phyloP scores from a whole-genome alignment of 345 rosid genomes.

The Citrus sp. region DNA sequence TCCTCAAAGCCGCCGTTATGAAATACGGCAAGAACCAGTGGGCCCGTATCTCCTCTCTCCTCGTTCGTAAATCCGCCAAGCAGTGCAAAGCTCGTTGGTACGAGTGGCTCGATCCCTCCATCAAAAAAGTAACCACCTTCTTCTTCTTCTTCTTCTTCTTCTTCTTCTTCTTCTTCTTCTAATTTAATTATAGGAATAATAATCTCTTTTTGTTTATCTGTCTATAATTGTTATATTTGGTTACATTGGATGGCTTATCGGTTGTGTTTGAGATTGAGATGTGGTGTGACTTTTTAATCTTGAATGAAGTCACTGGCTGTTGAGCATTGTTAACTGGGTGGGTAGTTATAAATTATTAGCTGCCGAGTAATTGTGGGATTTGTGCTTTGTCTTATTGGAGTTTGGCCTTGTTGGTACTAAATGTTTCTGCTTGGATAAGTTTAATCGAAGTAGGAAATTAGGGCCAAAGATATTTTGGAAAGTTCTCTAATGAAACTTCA shows the following conservation, averaged over 20 bases:
- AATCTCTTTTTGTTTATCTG: not conserved
- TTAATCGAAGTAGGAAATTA: not conserved
- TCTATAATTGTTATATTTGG: not conserved
- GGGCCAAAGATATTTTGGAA: not conserved
- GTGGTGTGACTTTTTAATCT: not conserved
- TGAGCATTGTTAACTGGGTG: too few relatives aligned
- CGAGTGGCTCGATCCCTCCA: slow-evolving; percentile 99
- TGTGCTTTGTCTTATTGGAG: too few relatives aligned
- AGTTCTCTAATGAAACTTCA: not conserved
- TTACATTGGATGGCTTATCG: not conserved
- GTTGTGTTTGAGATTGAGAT: not conserved
- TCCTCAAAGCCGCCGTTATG: slow-evolving; percentile 97
- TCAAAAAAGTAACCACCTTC: slow-evolving; percentile 60
- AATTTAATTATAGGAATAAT: not conserved
- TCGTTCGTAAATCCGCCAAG: slow-evolving; percentile 98
- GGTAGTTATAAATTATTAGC: too few relatives aligned
- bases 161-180: too few relatives aligned
- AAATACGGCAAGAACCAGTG: slow-evolving; percentile 98
- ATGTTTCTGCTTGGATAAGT: not conserved
- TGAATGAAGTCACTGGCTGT: too few relatives aligned
- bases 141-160: too few relatives aligned
- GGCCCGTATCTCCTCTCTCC: slow-evolving; percentile 96
- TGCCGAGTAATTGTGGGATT: too few relatives aligned
- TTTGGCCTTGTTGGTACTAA: not conserved
- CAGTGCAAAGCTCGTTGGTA: slow-evolving; percentile 99